Evolutionary conservation across 805 yeast genomes (phyloP).

Genomic region (Phaffomyces antillensis): DNA sequence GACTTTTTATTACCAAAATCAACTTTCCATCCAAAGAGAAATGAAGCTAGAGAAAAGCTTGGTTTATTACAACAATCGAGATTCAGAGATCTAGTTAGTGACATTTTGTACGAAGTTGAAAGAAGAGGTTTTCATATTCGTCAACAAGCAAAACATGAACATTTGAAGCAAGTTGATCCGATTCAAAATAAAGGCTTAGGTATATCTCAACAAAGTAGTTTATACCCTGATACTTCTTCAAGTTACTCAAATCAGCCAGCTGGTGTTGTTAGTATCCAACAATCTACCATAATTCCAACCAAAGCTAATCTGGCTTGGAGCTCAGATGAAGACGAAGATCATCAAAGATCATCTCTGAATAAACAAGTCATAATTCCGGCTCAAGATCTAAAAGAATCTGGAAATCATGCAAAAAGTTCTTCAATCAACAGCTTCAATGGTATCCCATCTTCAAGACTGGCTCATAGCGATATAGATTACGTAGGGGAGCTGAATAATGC

Average conservation of each 20-base stretch:
- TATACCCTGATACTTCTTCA: neutral
- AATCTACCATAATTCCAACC: conserved; percentile 73
- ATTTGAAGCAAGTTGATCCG: neutral
- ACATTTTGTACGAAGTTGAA: conserved; percentile 80
- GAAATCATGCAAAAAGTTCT: conserved; percentile 2
- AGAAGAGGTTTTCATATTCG: conserved; percentile 52
- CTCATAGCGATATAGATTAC: conserved; percentile 6
- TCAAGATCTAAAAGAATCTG: no score
- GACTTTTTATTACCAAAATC: conserved; percentile 62
- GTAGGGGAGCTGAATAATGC: conserved; percentile 9
- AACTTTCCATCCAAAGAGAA: conserved; percentile 85
- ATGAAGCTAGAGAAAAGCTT: conserved; percentile 89
- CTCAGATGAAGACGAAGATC: conserved; percentile 69
- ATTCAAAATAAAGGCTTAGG: neutral
- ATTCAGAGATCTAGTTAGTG: conserved; percentile 86
- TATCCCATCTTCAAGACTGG: conserved; percentile 4
- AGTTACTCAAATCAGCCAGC: neutral
- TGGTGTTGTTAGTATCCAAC: conserved; percentile 38
- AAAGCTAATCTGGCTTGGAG: conserved; percentile 86
- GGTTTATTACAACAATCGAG: conserved; percentile 75
- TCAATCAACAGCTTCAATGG: neutral
- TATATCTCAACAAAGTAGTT: neutral
- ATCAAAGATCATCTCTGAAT: conserved; percentile 4
- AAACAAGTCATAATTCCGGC: no score
- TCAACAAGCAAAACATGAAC: neutral